phyloP scores from a whole-genome alignment of 2,329 filamentous ascomycete genomes.

The Arthrobotrys sphaeroides region DNA sequence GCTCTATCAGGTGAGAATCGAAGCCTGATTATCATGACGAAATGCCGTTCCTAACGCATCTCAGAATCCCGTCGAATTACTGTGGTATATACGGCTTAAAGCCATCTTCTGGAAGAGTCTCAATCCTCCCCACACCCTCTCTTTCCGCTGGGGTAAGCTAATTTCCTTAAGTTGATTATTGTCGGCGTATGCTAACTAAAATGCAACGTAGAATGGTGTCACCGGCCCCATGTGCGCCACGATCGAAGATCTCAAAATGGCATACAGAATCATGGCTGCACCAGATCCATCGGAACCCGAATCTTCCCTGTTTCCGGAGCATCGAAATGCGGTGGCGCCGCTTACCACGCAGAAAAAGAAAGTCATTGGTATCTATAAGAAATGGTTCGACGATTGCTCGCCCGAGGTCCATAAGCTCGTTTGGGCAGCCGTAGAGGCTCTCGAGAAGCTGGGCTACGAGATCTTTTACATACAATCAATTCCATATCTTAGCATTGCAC shows the following conservation, averaged over 20 bases:
- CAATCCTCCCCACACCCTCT: slow-evolving; percentile 65
- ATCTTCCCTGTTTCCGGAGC: slow-evolving; percentile 72
- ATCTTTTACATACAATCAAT: slow-evolving; percentile 70
- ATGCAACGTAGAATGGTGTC: slow-evolving; percentile 64
- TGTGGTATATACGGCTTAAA: slow-evolving; percentile 81
- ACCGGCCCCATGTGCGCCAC: slow-evolving; percentile 79
- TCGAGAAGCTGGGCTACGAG: slow-evolving; percentile 68
- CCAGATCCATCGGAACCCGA: slow-evolving; percentile 72
- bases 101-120: slow-evolving; percentile 73
- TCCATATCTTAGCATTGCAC: slow-evolving; percentile 63
- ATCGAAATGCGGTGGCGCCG: slow-evolving; percentile 62
- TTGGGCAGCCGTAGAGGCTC: slow-evolving; percentile 66
- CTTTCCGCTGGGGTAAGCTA: slow-evolving; percentile 64
- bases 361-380: slow-evolving; percentile 74
- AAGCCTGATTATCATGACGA: neutral
- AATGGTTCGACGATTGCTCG: slow-evolving; percentile 75
- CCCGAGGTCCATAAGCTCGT: slow-evolving; percentile 70
- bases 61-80: slow-evolving; percentile 71
- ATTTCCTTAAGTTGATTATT: neutral
- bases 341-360: slow-evolving; percentile 63
- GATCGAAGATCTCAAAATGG: slow-evolving; percentile 79
- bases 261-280: slow-evolving; percentile 81
- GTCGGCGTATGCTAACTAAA: neutral
- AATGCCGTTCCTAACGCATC: neutral
- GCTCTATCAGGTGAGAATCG: slow-evolving; percentile 69